Evolutionary conservation across 164 flowering plant species (phyloP), one percentile per base, ranked within the genome.

Genomic region (Sextonia rubra): DNA sequence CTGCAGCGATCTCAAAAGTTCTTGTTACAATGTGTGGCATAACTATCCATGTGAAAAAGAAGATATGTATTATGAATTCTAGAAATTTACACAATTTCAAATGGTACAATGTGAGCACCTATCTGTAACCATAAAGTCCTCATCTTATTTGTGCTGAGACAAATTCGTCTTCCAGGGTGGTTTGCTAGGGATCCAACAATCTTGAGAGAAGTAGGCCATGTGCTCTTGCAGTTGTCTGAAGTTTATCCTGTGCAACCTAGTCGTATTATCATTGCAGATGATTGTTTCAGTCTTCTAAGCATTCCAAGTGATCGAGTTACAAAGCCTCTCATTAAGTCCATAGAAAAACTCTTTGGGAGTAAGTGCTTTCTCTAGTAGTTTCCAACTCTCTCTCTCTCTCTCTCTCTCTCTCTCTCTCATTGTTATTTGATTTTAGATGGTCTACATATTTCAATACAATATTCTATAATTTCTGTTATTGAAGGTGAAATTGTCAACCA

Each of bases 101-200:
- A 27, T 27, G 30, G 30, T 27, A 27, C 30, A 27, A 27, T 27
- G 30, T 2, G 2, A 27, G 30, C 30, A 27, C 30, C 1, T 1
- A 27, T 27, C 30, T 1, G 1, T 27, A 27, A 27, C 2, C 30
- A 27, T 27, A 2, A 27, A 27, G 30, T 27, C 2, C 29, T 63
- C 66, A 11, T 26, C 18, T 25, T 25, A 22, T 18, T 63, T 23
- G 11, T 63, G 17, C 25, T 63, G 25, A 63, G 30, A 3, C 12
- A 48, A 3, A 63, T 8, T 60, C 29, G 20, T 17, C 49, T 0
- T 72, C 20, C 80, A 92, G 98, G 98, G 76, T 94, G 97, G 98
- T 92, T 94, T 90, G 91, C 95, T 29, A 85, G 90, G 85, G 89
- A 92, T 80, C 90, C 97, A 25, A 65, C 12, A 65, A 81, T 86